Evolutionary conservation across 208 protist genomes (phyloP).

Genomic region (Herpetomonas tarakana): DNA sequence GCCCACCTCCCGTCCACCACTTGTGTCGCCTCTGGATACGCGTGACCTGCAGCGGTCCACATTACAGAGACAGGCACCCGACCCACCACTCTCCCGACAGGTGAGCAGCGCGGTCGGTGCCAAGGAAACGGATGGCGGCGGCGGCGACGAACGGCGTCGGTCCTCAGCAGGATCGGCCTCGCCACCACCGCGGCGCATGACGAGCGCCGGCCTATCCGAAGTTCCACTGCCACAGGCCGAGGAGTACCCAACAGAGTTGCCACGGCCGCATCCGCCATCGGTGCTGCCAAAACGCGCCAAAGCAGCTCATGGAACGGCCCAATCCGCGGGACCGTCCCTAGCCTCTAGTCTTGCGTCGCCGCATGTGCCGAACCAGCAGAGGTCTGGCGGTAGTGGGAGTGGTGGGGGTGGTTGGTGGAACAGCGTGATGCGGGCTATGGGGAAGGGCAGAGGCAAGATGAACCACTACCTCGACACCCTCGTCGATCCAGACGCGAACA

Average conservation of each 20-base stretch:
- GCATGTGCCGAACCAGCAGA: no score
- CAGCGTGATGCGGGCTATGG: constrained; percentile 7
- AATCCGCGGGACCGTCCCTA: no score
- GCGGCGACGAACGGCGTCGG: no score
- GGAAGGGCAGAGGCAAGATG: constrained; percentile 12
- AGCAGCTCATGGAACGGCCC: background rate
- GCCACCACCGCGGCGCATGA: no score
- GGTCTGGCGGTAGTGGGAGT: no score
- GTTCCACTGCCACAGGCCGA: no score
- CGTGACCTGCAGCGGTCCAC: no score
- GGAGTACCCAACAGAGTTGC: background rate
- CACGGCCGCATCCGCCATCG: background rate
- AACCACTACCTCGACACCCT: constrained; percentile 30
- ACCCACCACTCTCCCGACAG: background rate
- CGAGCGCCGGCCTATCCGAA: no score
- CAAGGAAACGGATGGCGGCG: no score
- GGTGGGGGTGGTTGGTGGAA: constrained; percentile 19
- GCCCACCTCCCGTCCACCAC: background rate
- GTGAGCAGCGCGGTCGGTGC: background rate
- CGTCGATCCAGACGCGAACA: constrained; percentile 23
- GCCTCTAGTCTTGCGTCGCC: no score
- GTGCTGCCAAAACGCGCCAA: background rate
- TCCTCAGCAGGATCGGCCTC: no score
- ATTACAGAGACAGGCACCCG: background rate
- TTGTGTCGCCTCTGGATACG: no score